These are phyloP conservation scores for Datura wrightii DNA, from an alignment of 257 asterid genomes.

Conservation along the genomic window DNA sequence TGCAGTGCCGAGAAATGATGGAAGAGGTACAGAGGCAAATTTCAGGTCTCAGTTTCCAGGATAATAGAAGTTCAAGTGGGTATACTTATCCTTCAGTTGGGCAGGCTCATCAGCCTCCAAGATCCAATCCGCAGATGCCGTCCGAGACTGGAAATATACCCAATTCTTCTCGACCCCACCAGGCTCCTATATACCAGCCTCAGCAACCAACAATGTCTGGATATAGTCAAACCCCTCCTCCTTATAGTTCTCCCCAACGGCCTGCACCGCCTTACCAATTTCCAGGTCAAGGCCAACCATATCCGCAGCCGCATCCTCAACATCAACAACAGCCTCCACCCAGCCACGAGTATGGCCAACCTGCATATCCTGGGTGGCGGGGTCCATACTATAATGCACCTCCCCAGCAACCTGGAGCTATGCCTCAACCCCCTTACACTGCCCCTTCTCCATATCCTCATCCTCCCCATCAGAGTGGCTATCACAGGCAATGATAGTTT, in stretches of 20 bases:
- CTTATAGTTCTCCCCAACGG: constrained; percentile 65
- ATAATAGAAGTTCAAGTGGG: constrained; percentile 53
- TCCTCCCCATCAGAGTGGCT: constrained; percentile 77
- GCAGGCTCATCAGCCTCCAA: constrained; percentile 60
- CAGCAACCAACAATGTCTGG: constrained; percentile 58
- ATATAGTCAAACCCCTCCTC: constrained; percentile 61
- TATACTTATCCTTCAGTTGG: constrained; percentile 62
- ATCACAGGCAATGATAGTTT: constrained; percentile 64
- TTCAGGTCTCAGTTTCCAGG: constrained; percentile 88
- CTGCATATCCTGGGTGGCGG: constrained; percentile 95
- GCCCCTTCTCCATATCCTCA: constrained; percentile 71
- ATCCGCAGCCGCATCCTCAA: constrained; percentile 60
- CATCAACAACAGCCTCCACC: constrained; percentile 62
- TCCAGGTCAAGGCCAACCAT: constrained; percentile 56
- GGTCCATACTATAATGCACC: constrained; percentile 85
- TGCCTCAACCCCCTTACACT: constrained; percentile 87
- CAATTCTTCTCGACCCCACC: constrained; percentile 50
- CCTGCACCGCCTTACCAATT: constrained; percentile 68
- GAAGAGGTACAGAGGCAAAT: constrained; percentile 89
- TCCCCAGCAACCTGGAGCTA: constrained; percentile 79
- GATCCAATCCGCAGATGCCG: constrained; percentile 56
- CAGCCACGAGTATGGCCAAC: constrained; percentile 78
- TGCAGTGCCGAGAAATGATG: constrained; percentile 96
- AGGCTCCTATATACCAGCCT: constrained; percentile 64
- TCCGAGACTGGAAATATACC: constrained; percentile 24